These are phyloP conservation scores for Termitomyces sp. DNA, from an alignment of 768 basidiomycete genomes.

Conservation along the genomic window DNA sequence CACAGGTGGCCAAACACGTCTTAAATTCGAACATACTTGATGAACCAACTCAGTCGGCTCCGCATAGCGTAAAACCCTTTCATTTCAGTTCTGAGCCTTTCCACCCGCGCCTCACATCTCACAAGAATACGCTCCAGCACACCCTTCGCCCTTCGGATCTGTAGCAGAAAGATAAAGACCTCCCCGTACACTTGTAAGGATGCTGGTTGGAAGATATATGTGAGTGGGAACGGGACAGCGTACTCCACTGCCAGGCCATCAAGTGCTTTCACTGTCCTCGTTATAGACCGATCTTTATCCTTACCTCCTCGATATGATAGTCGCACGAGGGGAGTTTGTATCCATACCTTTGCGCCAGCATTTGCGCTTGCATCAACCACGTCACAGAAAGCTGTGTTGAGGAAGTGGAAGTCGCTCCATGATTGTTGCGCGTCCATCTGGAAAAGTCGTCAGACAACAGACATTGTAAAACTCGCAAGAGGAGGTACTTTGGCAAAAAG, in stretches of 20 bases:
- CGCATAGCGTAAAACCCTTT: constrained; percentile 76
- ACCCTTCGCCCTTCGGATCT: constrained; percentile 68
- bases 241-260: constrained; percentile 74
- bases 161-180: constrained; percentile 67
- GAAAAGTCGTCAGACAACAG: background rate
- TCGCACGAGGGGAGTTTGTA: constrained; percentile 65
- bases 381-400: constrained; percentile 74
- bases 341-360: constrained; percentile 44
- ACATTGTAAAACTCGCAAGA: background rate
- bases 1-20: background rate
- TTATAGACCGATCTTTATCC: constrained; percentile 38
- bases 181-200: constrained; percentile 55
- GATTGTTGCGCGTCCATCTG: constrained; percentile 71
- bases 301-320: constrained; percentile 57
- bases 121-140: constrained; percentile 68
- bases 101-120: constrained; percentile 36
- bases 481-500: constrained; percentile 63
- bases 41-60: constrained; percentile 76
- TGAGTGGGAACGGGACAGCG: constrained; percentile 73
- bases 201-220: constrained; percentile 65
- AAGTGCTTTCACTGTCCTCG: constrained; percentile 55
- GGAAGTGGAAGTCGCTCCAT: constrained; percentile 82
- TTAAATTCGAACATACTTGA: constrained; percentile 53
- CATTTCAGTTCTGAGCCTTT: constrained; percentile 37
- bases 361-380: constrained; percentile 44